These are phyloP conservation scores for Microdochium nivale DNA, from an alignment of 2,329 filamentous ascomycete genomes.

Conservation along the genomic window DNA sequence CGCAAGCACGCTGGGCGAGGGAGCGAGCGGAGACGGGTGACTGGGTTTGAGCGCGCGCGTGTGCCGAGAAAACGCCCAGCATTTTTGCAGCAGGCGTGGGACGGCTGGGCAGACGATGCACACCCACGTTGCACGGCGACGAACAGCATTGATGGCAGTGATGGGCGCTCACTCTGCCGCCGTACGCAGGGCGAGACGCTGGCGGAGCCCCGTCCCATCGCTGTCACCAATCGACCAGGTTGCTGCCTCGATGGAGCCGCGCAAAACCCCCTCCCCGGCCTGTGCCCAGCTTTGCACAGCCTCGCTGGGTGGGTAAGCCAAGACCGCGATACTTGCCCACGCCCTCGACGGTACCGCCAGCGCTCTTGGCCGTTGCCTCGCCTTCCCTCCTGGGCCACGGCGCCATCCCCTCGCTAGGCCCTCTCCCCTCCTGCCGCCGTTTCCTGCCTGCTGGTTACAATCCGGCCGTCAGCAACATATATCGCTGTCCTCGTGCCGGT, in stretches of 20 bases:
- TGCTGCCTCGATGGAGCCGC: not conserved
- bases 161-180: not conserved
- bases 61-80: not conserved
- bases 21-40: too few species aligned
- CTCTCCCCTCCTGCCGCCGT: not conserved
- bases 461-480: too few species aligned
- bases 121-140: not conserved
- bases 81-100: not conserved
- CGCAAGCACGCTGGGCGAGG: too few species aligned
- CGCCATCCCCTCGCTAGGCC: not conserved
- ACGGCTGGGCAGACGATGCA: not conserved
- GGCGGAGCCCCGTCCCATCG: not conserved
- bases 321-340: not conserved
- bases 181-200: not conserved
- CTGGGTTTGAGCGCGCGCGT: not conserved
- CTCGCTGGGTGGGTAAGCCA: not conserved
- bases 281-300: not conserved
- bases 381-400: not conserved
- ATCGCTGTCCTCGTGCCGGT: not conserved
- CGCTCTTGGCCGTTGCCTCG: not conserved
- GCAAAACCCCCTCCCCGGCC: not conserved
- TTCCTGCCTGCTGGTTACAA: not conserved
- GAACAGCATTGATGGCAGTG: not conserved
- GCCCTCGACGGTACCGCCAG: not conserved
- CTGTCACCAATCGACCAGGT: not conserved